Evolutionary conservation across 139 green algal genomes (phyloP).

Genomic region (Closterium sp.): DNA sequence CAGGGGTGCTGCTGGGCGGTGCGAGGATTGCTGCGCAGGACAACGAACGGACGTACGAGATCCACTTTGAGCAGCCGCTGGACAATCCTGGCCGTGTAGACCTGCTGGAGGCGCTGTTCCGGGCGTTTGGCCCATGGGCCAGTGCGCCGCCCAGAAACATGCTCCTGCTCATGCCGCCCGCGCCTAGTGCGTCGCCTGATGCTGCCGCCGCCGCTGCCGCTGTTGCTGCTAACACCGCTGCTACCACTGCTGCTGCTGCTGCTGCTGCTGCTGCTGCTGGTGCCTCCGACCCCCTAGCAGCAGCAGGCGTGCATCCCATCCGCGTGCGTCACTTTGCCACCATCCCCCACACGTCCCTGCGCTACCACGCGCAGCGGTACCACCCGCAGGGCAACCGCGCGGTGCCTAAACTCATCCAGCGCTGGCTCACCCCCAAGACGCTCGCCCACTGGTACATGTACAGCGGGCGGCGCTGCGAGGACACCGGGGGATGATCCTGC

Average conservation of each 20-base stretch:
- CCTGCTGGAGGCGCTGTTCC: neutral
- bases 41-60: constrained; percentile 26
- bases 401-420: constrained; percentile 18
- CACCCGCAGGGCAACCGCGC: neutral
- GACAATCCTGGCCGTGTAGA: neutral
- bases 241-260: no score
- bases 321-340: constrained; percentile 15
- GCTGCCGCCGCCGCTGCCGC: neutral
- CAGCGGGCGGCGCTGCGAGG: neutral
- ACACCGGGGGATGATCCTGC: constrained; percentile 22
- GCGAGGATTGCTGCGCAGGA: constrained; percentile 6
- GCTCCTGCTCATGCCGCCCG: neutral
- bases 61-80: constrained; percentile 7
- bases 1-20: constrained; percentile 25
- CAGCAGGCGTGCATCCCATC: neutral
- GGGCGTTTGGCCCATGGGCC: neutral
- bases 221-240: neutral
- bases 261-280: no score
- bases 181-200: neutral
- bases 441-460: constrained; percentile 43
- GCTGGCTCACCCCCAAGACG: constrained; percentile 17
- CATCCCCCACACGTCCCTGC: constrained; percentile 22
- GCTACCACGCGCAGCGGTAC: constrained; percentile 24
- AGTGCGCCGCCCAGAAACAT: neutral
- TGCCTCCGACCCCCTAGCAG: neutral